Base-by-base conservation (phyloP, 495 filamentous ascomycete genomes). In the Daldinia decipiens region DNA sequence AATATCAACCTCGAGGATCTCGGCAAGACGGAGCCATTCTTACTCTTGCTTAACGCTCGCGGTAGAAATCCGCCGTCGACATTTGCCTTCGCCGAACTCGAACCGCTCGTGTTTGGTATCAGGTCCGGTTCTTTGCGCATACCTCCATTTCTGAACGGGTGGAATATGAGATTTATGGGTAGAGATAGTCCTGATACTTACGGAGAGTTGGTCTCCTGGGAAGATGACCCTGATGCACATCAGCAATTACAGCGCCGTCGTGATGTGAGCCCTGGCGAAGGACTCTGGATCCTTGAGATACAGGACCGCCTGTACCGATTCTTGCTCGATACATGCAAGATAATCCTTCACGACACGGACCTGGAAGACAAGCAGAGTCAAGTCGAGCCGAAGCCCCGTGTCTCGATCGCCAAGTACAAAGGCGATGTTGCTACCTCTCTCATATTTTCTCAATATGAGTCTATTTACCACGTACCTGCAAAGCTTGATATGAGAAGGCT, bases 241-340 rank as follows among this genome's bases (percentile, higher is more conserved):
- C 12, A 31, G 3, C 24, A 13, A 13, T n/a, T 54, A 4, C 51
- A 31, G 0, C 24, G 51, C 51, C 15, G 26, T 8, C n/a, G 51
- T 31, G 29, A 54, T 31, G 51, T 54, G 1, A 54, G 51, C 29
- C 51, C 29, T 4, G 51, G 51, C 5, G 51, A 54, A 54, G 51
- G 51, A 54, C 51, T 54, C 26, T 54, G 51, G 51, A 54, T 54
- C 15, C 26, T 54, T 12, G 51, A 54, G n/a, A 31, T 54, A 29
- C 51, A 54, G 29, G 51, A 54, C 51, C 51, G 51, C 13, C 13
- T 54, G 13, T 54, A 54, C 21, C 15, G 8, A 7, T 54, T 27
- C 29, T 54, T 31, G 8, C 29, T 27, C 12, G 51, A 29, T 13
- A 3, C 29, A 9, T 54, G 51, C 43, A 47, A 24, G 19, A 24